These are phyloP conservation scores for Botrytis squamosa DNA, from an alignment of 2,329 filamentous ascomycete genomes.

Conservation along the genomic window DNA sequence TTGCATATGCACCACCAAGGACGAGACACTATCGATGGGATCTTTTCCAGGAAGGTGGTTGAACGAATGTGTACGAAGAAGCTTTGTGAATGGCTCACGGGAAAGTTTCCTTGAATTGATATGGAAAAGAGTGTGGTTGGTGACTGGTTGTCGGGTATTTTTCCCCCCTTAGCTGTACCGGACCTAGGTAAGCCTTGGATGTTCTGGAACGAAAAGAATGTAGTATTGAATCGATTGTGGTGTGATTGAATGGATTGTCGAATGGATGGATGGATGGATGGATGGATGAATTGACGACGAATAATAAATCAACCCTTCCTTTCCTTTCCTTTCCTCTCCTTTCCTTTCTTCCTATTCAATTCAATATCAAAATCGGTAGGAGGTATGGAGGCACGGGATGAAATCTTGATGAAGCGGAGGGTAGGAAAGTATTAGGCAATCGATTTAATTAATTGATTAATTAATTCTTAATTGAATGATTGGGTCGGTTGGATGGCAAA, in stretches of 20 bases:
- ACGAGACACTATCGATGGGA: not conserved
- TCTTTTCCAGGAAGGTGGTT: constrained; percentile 8
- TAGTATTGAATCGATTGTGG: not conserved
- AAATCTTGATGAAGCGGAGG: too few relatives aligned
- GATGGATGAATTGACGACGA: not conserved
- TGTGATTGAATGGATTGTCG: not conserved
- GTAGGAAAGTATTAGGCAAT: constrained; percentile 6
- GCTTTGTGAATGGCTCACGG: not conserved
- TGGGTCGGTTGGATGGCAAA: not conserved
- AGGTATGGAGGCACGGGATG: not conserved
- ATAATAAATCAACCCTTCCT: not conserved
- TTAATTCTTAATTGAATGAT: constrained; percentile 9
- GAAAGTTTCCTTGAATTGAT: not conserved
- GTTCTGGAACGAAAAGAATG: constrained; percentile 13
- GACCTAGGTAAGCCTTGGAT: not conserved
- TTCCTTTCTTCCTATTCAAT: not conserved
- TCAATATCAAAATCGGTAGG: not conserved
- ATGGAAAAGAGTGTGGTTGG: constrained; percentile 12
- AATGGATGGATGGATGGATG: not conserved
- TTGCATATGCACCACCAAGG: constrained; percentile 1
- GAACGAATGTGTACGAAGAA: not conserved
- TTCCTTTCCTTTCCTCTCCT: not conserved
- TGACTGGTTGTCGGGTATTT: not conserved
- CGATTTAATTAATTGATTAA: constrained; percentile 6
- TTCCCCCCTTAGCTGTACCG: not conserved